Evolutionary conservation across 2,329 filamentous ascomycete genomes (phyloP).

Genomic region (Monascus ruber): DNA sequence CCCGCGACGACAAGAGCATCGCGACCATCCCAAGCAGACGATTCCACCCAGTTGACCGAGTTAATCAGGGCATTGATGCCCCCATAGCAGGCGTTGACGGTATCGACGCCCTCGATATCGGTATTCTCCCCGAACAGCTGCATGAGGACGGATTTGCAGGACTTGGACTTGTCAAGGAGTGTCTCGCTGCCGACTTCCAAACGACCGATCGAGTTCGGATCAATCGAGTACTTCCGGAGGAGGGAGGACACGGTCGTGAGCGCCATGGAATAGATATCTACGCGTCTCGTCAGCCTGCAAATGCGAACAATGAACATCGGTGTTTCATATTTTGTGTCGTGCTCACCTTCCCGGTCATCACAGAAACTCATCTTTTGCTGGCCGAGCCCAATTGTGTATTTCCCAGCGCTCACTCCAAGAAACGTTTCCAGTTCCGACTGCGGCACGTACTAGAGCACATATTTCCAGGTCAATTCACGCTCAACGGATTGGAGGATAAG

Average conservation of each 20-base stretch:
- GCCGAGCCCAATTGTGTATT: slow-evolving; percentile 84
- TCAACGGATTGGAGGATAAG: not conserved
- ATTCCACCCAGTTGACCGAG: slow-evolving; percentile 75
- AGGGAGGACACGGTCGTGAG: slow-evolving; percentile 68
- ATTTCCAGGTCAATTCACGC: slow-evolving; percentile 7
- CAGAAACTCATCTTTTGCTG: slow-evolving; percentile 91
- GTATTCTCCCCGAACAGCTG: slow-evolving; percentile 75
- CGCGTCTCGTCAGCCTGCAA: not conserved
- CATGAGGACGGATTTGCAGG: slow-evolving; percentile 80
- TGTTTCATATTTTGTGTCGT: not conserved
- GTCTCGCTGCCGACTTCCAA: slow-evolving; percentile 81
- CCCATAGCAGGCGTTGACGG: slow-evolving; percentile 75
- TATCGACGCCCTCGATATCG: slow-evolving; percentile 74
- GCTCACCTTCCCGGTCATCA: slow-evolving; percentile 72
- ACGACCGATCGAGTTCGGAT: slow-evolving; percentile 64
- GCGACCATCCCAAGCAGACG: slow-evolving; percentile 74
- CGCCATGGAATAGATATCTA: slow-evolving; percentile 80
- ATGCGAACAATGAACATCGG: slow-evolving; percentile 1
- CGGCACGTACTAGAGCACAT: slow-evolving; percentile 57
- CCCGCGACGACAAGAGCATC: slow-evolving; percentile 70
- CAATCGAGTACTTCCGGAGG: slow-evolving; percentile 72
- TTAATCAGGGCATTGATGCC: slow-evolving; percentile 79
- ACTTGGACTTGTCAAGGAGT: slow-evolving; percentile 80
- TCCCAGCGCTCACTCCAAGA: slow-evolving; percentile 69
- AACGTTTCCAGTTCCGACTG: slow-evolving; percentile 75